Conservation (phyloP, 345 rosid species). For the Salix koriyanagi region DNA sequence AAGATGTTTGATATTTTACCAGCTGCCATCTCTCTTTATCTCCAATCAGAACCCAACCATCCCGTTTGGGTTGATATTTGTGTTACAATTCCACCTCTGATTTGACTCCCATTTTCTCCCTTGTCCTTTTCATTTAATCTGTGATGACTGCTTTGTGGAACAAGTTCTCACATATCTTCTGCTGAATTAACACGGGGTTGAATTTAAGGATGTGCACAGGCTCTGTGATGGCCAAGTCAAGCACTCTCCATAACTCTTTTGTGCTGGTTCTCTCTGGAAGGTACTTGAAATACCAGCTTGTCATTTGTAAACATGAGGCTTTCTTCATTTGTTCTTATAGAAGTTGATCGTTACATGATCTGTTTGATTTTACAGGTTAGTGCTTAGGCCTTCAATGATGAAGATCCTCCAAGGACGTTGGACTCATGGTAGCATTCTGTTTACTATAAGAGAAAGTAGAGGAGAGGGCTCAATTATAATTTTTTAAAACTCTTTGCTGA, state of each 20-base stretch:
- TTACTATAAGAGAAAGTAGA: neutral
- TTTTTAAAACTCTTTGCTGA: no score
- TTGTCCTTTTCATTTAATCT: neutral
- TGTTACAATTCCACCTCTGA: neutral
- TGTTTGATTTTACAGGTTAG: slow-evolving; percentile 55
- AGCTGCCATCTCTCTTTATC: neutral
- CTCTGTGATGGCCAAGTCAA: slow-evolving; percentile 93
- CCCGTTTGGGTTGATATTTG: neutral
- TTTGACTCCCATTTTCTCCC: neutral
- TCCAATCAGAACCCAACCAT: no score
- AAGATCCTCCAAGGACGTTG: slow-evolving; percentile 96
- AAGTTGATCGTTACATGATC: slow-evolving; percentile 14
- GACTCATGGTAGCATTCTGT: slow-evolving; percentile 61
- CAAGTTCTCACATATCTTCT: neutral
- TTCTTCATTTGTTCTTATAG: slow-evolving; percentile 2
- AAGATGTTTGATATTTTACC: neutral
- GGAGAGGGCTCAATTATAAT: no score
- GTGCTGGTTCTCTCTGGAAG: slow-evolving; percentile 99
- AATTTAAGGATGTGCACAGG: slow-evolving; percentile 85
- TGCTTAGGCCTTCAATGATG: slow-evolving; percentile 89
- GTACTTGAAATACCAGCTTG: slow-evolving; percentile 32
- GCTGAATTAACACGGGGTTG: slow-evolving; percentile 47
- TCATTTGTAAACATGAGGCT: neutral
- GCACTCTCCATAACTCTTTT: slow-evolving; percentile 88
- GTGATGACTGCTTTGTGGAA: neutral